phyloP scores from a whole-genome alignment of 805 yeast genomes.

The Wilhelminamyces savonicus region DNA sequence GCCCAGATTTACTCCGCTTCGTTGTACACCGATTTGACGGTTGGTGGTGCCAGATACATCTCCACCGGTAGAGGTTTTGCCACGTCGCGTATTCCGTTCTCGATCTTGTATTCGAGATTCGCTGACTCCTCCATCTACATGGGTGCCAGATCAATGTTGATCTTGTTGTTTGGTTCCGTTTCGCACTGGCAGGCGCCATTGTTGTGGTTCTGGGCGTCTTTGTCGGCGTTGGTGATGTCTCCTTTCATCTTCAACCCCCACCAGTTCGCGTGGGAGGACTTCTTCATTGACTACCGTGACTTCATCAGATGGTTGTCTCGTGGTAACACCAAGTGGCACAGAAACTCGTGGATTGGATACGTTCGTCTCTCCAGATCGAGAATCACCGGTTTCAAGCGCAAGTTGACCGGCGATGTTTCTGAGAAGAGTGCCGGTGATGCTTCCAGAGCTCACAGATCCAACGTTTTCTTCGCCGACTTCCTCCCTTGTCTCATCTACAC shows the following conservation, averaged over 20 bases:
- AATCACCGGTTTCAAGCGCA: constrained; percentile 85
- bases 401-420: constrained; percentile 57
- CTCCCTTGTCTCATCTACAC: constrained; percentile 67
- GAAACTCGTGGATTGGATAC: constrained; percentile 85
- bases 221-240: constrained; percentile 80
- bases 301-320: constrained; percentile 87
- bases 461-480: constrained; percentile 75
- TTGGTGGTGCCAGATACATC: constrained; percentile 85
- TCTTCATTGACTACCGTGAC: constrained; percentile 93
- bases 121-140: constrained; percentile 78
- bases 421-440: constrained; percentile 66
- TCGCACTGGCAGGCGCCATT: constrained; percentile 90
- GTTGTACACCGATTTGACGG: constrained; percentile 60
- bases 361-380: constrained; percentile 77
- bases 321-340: constrained; percentile 85
- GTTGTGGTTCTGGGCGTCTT: constrained; percentile 95
- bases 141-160: constrained; percentile 75
- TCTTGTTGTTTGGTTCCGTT: constrained; percentile 66
- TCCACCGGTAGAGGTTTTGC: constrained; percentile 87
- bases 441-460: constrained; percentile 71
- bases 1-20: constrained; percentile 75
- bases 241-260: constrained; percentile 97
- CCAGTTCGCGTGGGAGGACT: constrained; percentile 94
- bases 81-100: constrained; percentile 71
- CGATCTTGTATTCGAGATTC: constrained; percentile 68